Evolutionary conservation across 2,329 filamentous ascomycete species (phyloP).

Genomic region (Xenosphaeropsis pyriputrescens): DNA sequence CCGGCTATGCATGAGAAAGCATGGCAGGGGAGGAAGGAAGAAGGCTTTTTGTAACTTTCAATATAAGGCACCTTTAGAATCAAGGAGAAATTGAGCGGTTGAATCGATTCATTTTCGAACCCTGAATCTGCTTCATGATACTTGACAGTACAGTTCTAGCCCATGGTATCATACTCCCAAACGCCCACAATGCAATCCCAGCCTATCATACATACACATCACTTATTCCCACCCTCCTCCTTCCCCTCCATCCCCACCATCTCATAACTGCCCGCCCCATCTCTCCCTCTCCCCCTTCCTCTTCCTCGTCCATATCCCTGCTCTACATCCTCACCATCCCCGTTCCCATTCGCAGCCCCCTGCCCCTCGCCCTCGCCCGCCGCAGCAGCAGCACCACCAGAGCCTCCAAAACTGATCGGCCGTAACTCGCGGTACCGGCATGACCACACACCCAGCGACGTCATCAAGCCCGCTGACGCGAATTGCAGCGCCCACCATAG

Average conservation of each 20-base stretch:
- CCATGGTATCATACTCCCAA: no score
- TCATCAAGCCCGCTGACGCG: slow-evolving; percentile 47
- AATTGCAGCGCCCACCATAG: slow-evolving; percentile 76
- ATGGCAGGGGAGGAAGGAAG: slow-evolving; percentile 8
- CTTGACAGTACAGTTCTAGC: no score
- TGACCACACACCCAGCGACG: slow-evolving; percentile 68
- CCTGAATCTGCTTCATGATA: no score
- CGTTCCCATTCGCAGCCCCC: slow-evolving; percentile 7
- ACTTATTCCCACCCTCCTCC: slow-evolving; percentile 6
- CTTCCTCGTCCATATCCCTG: slow-evolving; percentile 34
- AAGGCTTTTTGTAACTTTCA: slow-evolving; percentile 7
- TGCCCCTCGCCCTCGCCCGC: slow-evolving; percentile 7
- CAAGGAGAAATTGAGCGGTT: no score
- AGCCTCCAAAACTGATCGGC: slow-evolving; percentile 75
- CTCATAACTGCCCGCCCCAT: slow-evolving; percentile 47
- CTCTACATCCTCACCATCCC: slow-evolving; percentile 21
- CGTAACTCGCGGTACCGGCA: slow-evolving; percentile 81
- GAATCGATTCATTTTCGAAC: no score
- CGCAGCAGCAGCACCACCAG: slow-evolving; percentile 13
- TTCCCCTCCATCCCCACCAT: slow-evolving; percentile 39
- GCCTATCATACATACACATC: neutral
- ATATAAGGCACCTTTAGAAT: neutral
- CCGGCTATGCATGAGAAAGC: slow-evolving; percentile 6
- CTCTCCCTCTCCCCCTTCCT: slow-evolving; percentile 34
- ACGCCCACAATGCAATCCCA: neutral